Base-by-base conservation (phyloP, 83 land plant species). In the Picea abies region DNA sequence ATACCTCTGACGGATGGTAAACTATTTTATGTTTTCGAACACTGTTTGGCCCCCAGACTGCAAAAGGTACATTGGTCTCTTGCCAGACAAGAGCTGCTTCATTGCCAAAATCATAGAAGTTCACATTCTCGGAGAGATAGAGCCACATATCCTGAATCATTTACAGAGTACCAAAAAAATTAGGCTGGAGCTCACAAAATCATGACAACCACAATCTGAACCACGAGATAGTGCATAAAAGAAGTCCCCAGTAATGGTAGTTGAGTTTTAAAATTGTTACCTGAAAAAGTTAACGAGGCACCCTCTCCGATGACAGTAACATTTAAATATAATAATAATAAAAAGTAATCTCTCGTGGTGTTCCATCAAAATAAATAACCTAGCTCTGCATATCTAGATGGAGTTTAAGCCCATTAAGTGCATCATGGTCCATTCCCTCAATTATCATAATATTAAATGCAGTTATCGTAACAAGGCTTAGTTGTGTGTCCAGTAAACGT, bases 31-130 rank as follows among this genome's bases (percentile, higher is more conserved):
- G 85, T 22, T 88, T 84, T 23, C 98, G 89, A 76, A 87, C 88
- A 87, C 97, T 91, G 10, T 90, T 82, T 23, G 93, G 90, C 25
- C 93, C 90, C 98, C 98, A 97, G 68, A 89, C 93, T 6, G 96
- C 99, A 85, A 93, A 97, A 60, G 99, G 99, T 26, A 97, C 84
- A 68, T 92, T 94, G n/a, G 92, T 87, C 87, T 97, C 99, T 58
- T 97, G 99, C 99, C 99, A 98, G 52, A 89, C 84, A 47, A 98
- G 93, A 17, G 97, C 90, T 35, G 65, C 83, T 73, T 98, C 99
- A 85, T 90, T 92, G 32, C 92, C 89, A 89, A 98, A 98, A 80
- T 95, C 92, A 65, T 87, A 84, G 72, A 98, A 98, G 39, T 80
- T 86, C 56, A 88, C 89, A 26, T 89, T 71, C 23, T 92, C 98